Conservation (phyloP, 1,284 basidiomycete species). For the Leccinum subrobustum region DNA sequence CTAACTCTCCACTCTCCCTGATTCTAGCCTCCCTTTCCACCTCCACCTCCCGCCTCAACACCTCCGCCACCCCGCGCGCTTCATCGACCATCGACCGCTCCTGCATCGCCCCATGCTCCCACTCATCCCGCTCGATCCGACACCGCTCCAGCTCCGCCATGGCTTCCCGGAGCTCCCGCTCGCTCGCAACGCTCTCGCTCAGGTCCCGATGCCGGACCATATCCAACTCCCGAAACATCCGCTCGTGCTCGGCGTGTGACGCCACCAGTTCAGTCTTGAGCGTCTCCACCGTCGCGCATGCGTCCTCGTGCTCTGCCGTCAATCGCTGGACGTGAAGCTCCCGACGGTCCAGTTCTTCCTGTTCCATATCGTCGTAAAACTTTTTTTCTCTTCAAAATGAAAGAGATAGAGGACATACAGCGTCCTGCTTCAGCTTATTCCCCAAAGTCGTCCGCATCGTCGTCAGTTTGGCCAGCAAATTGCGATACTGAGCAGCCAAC, state of each 20-base stretch:
- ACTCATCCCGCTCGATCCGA: conserved; percentile 84
- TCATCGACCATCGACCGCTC: conserved; percentile 77
- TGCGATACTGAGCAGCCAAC: conserved; percentile 82
- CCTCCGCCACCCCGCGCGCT: conserved; percentile 53
- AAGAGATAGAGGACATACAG: conserved; percentile 57
- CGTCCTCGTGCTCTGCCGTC: conserved; percentile 72
- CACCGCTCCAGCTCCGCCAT: conserved; percentile 83
- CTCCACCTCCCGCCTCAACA: conserved; percentile 65
- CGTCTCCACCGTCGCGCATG: conserved; percentile 67
- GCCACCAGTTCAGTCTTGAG: conserved; percentile 76
- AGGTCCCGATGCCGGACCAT: conserved; percentile 58
- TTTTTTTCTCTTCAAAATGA: neutral
- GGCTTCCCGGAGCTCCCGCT: conserved; percentile 77
- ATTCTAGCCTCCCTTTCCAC: conserved; percentile 58
- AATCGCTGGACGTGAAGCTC: conserved; percentile 80
- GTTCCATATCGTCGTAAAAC: conserved; percentile 11
- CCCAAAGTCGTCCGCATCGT: conserved; percentile 92
- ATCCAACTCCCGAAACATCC: conserved; percentile 68
- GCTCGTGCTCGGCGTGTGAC: conserved; percentile 72
- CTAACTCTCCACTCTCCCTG: conserved; percentile 54
- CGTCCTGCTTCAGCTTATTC: conserved; percentile 94
- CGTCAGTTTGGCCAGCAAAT: conserved; percentile 85
- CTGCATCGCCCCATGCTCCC: conserved; percentile 76
- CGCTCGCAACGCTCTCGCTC: conserved; percentile 73
- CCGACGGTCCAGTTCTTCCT: conserved; percentile 95